Base-by-base conservation (phyloP, 441 rosid genomes). In the Codiaeum variegatum region DNA sequence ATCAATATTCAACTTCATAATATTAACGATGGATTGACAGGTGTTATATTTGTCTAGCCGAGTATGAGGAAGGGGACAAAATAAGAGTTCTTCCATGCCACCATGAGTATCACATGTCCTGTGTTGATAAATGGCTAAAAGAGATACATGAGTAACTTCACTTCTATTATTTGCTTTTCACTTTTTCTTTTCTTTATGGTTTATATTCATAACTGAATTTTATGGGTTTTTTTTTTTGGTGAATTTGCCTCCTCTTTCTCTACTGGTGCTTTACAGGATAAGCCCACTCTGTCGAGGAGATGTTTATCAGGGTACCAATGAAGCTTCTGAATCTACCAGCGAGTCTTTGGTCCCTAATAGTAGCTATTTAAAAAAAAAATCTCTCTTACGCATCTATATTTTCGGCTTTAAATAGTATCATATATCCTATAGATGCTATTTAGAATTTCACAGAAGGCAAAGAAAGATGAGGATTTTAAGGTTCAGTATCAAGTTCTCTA, bases 111-210 rank as follows among this genome's bases (percentile, higher is more conserved):
- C 94, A 90, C 76, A 85, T 86, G 92, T 71, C 84, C 11, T 89
- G 94, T 40, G 86, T 90, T 9, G 92, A 88, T 78, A 90, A 90
- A 85, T 90, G 94, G 94, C 92, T 90, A 24, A 90, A 90, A 85
- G 91, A 90, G 84, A 90, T 90, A 75, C 94, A 86, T 6, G 91
- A 92, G 94, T 88, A 85, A 64, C 38, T 9, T 23, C 34, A n/a
- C 60, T 62, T 21, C 32, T 21, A 23, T 56, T 24, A 18, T 38
- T 24, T 23, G 23, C 34, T 55, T n/a, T 29, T 65, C 13, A 58
- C 18, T 46, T 52, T 11, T 65, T 28, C 56, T 31, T 44, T 24
- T 71, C 29, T 60, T 54, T 28, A 5, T 6, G 24, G n/a, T 56
- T 62, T 19, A 12, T 18, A 7, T 4, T 36, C 18, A 24, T 21